Percentiles rank a stretch among this genome's conserved stretches.
These are phyloP conservation scores for Malus sieversii DNA, from an alignment of 306 rosid genomes.

Conservation along the genomic window DNA sequence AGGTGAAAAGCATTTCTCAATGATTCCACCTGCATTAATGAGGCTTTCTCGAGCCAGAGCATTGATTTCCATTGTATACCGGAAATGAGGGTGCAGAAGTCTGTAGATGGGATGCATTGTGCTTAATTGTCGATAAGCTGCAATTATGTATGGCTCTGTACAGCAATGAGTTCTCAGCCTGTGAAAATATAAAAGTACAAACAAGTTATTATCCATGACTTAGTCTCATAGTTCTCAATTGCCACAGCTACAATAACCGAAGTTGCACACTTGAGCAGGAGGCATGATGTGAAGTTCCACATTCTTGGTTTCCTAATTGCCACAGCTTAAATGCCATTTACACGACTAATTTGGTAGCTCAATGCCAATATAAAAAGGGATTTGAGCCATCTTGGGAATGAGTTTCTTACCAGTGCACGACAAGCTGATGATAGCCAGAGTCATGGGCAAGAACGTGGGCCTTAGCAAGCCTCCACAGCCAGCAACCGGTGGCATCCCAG, in stretches of 20 bases:
- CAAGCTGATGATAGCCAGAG: conserved; percentile 31
- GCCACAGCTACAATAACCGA: neutral
- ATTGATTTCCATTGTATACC: conserved; percentile 39
- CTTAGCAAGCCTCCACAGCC: conserved; percentile 34
- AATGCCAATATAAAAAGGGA: neutral
- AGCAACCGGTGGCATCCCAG: conserved; percentile 23
- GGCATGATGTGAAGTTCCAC: neutral
- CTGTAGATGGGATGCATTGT: conserved; percentile 37
- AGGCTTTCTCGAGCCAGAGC: conserved; percentile 30
- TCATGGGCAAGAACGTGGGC: conserved; percentile 35
- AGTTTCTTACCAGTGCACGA: conserved; percentile 21
- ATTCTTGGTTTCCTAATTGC: neutral
- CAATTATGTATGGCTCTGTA: conserved; percentile 37
- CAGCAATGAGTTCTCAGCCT: conserved; percentile 28
- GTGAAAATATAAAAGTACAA: neutral
- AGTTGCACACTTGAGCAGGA: no score
- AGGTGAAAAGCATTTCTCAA: conserved; percentile 27
- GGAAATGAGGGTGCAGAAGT: conserved; percentile 36
- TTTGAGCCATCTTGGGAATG: neutral
- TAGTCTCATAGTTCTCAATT: neutral
- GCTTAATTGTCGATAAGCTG: conserved; percentile 26
- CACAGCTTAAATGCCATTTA: neutral
- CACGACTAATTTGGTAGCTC: neutral
- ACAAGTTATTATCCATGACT: neutral
- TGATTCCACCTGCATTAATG: conserved; percentile 30